A percentile compares a stretch with the other conserved stretches of the same genome.
Evolutionary conservation across 164 flowering plant genomes (phyloP).

Genomic region (Aristolochia californica): DNA sequence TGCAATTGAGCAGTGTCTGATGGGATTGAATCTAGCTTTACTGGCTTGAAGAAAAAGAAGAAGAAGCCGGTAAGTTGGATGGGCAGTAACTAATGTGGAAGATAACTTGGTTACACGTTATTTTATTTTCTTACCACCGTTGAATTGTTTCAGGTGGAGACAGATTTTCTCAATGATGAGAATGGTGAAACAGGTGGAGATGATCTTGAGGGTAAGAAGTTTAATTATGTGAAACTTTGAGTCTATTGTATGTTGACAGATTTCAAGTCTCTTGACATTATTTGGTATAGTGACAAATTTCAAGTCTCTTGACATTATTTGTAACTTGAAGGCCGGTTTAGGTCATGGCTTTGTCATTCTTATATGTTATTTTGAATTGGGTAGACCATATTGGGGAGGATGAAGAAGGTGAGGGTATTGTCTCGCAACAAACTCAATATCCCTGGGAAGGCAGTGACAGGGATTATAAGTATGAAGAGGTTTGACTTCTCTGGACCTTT

Average conservation of each 20-base stretch:
- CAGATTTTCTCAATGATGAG: conserved; percentile 48
- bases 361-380: no score
- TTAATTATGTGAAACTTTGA: no score
- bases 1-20: conserved; percentile 51
- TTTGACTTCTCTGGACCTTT: conserved; percentile 7
- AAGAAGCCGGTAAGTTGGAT: conserved; percentile 63
- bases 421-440: conserved; percentile 23
- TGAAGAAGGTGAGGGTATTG: conserved; percentile 48
- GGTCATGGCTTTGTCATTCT: no score
- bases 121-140: not conserved
- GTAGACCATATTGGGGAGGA: conserved; percentile 30
- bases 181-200: conserved; percentile 36
- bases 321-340: not conserved
- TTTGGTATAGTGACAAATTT: no score
- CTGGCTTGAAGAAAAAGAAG: conserved; percentile 90
- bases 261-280: no score
- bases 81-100: not conserved
- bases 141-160: conserved; percentile 40
- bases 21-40: conserved; percentile 51
- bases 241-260: not conserved
- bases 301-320: no score
- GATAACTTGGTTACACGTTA: not conserved
- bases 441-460: conserved; percentile 80
- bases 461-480: conserved; percentile 74
- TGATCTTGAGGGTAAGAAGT: conserved; percentile 57